These are phyloP conservation scores for Halenospora varia DNA, from an alignment of 495 filamentous ascomycete genomes.

Conservation along the genomic window DNA sequence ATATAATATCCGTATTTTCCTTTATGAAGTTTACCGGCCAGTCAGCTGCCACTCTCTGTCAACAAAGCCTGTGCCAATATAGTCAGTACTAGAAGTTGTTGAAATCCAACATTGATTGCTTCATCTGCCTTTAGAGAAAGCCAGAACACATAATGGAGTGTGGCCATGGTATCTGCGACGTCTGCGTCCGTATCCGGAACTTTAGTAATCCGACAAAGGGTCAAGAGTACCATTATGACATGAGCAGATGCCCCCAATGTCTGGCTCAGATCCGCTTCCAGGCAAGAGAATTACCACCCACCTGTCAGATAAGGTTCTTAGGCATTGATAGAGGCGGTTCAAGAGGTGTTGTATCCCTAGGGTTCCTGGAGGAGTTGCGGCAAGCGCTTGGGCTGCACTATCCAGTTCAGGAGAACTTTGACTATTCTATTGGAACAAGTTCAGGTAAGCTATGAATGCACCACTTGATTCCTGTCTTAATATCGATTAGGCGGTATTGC, in stretches of 20 bases:
- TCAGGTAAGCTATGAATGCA: slow-evolving; percentile 12
- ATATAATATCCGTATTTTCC: slow-evolving; percentile 16
- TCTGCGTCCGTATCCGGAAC: slow-evolving; percentile 5
- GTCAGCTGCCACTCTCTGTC: slow-evolving; percentile 1
- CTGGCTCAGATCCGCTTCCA: slow-evolving; percentile 7
- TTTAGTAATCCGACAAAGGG: slow-evolving; percentile 9
- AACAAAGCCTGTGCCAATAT: slow-evolving; percentile 2
- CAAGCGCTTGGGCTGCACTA: slow-evolving; percentile 11
- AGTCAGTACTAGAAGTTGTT: slow-evolving; percentile 3
- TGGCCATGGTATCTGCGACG: slow-evolving; percentile 14
- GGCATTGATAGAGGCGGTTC: slow-evolving; percentile 15
- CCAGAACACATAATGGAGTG: slow-evolving; percentile 13
- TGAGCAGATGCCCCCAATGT: slow-evolving; percentile 8
- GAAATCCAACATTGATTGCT: slow-evolving; percentile 7
- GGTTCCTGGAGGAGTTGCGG: slow-evolving; percentile 10
- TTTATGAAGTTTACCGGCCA: slow-evolving; percentile 8
- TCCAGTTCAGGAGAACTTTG: slow-evolving; percentile 16
- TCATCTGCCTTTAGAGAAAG: slow-evolving; percentile 16
- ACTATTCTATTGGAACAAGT: slow-evolving; percentile 17
- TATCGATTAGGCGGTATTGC: slow-evolving; percentile 9
- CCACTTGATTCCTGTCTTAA: neutral
- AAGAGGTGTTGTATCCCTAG: slow-evolving; percentile 11
- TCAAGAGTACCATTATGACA: slow-evolving; percentile 12
- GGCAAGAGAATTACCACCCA: slow-evolving; percentile 12
- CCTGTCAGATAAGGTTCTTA: slow-evolving; percentile 11